Conservation (phyloP, 768 basidiomycete genomes). For the Clitopilus passeckerianus region DNA sequence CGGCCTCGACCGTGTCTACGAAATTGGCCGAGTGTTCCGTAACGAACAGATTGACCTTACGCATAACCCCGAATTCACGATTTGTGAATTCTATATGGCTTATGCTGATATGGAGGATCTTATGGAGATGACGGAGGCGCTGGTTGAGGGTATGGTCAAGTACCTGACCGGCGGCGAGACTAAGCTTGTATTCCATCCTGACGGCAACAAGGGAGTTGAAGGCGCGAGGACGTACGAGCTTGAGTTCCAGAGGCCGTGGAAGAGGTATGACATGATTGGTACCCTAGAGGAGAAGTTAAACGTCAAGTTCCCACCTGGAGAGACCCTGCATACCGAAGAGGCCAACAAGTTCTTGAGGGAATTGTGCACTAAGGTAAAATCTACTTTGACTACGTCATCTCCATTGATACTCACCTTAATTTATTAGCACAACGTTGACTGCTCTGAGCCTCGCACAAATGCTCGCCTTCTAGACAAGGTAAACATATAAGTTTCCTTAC, state of each 20-base stretch:
- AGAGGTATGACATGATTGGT: conserved; percentile 96
- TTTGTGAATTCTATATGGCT: conserved; percentile 99
- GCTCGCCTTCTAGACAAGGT: conserved; percentile 94
- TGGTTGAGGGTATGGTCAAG: conserved; percentile 91
- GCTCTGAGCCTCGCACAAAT: conserved; percentile 93
- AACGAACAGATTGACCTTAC: conserved; percentile 99
- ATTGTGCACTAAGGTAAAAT: conserved; percentile 72
- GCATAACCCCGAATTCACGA: conserved; percentile 98
- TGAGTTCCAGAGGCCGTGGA: conserved; percentile 94
- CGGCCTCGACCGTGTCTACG: conserved; percentile 95
- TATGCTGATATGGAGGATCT: conserved; percentile 99
- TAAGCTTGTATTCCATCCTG: conserved; percentile 82
- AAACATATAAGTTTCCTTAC: conserved; percentile 1
- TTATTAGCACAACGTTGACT: conserved; percentile 87
- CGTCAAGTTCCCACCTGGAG: conserved; percentile 90
- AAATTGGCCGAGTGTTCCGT: conserved; percentile 96
- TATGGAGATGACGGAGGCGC: conserved; percentile 93
- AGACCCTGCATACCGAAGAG: conserved; percentile 81
- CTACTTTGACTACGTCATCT: background rate
- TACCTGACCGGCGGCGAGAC: conserved; percentile 77
- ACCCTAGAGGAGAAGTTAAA: conserved; percentile 92
- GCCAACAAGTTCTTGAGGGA: conserved; percentile 86
- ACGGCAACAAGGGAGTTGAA: conserved; percentile 80
- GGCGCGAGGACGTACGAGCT: conserved; percentile 61
- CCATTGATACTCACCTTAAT: background rate